These are phyloP conservation scores for Phytophthora palmivora DNA, from an alignment of 352 stramenopile species.

Conservation along the genomic window DNA sequence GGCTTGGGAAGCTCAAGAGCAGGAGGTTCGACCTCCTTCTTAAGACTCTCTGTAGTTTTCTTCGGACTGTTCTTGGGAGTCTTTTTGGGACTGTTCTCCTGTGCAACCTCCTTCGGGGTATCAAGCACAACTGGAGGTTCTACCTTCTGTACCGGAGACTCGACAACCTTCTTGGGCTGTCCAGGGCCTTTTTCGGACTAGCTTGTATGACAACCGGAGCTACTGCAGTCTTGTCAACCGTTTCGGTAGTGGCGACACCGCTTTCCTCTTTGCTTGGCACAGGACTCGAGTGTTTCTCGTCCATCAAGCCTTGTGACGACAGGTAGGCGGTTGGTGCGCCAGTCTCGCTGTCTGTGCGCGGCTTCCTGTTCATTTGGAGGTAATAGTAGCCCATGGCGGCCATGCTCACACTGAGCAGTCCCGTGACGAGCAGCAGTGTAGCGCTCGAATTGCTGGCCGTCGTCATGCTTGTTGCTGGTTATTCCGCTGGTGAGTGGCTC, in stretches of 20 bases:
- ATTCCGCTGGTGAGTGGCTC: constrained; percentile 20
- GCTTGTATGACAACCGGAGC: not conserved
- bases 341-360: constrained; percentile 4
- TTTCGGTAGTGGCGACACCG: constrained; percentile 4
- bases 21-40: constrained; percentile 30
- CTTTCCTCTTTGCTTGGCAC: not conserved
- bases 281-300: constrained; percentile 23
- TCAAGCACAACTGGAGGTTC: constrained; percentile 9
- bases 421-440: constrained; percentile 65
- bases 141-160: constrained; percentile 15
- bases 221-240: constrained; percentile 1
- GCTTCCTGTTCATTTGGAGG: constrained; percentile 46
- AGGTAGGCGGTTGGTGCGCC: not conserved
- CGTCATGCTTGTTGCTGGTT: constrained; percentile 35
- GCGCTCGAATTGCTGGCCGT: constrained; percentile 39
- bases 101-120: constrained; percentile 1
- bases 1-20: constrained; percentile 20
- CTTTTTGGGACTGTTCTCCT: constrained; percentile 24
- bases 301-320: constrained; percentile 17
- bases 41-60: constrained; percentile 28
- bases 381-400: constrained; percentile 67
- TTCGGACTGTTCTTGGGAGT: constrained; percentile 11
- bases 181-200: constrained; percentile 6
- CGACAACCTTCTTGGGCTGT: too few species aligned
- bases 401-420: constrained; percentile 66